Evolutionary conservation across 1,139 yeast genomes (phyloP).

Genomic region (Kodamaea sp.): DNA sequence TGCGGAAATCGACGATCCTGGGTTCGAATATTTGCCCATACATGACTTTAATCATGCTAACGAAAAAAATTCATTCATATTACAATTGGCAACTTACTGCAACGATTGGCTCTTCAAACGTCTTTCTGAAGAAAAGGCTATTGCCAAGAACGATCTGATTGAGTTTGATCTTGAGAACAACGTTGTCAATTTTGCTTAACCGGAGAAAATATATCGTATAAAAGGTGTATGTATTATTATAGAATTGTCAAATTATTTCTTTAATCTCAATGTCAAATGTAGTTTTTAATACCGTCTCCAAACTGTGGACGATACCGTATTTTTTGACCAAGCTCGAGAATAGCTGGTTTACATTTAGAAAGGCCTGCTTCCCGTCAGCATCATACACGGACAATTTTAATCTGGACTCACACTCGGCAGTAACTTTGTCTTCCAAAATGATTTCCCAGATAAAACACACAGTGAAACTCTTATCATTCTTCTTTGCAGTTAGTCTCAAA

Average conservation of each 20-base stretch:
- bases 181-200: slow-evolving; percentile 14
- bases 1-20: slow-evolving; percentile 4
- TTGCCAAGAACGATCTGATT: slow-evolving; percentile 4
- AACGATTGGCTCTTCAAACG: slow-evolving; percentile 27
- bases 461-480: background rate
- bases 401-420: slow-evolving; percentile 31
- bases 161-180: slow-evolving; percentile 32
- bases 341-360: slow-evolving; percentile 13
- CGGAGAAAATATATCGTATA: too few species aligned
- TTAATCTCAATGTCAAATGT: slow-evolving; percentile 2
- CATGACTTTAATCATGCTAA: slow-evolving; percentile 39
- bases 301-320: slow-evolving; percentile 23
- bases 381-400: slow-evolving; percentile 14
- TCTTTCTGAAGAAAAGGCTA: slow-evolving; percentile 3
- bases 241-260: background rate
- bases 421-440: slow-evolving; percentile 20
- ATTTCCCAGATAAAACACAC: slow-evolving; percentile 31
- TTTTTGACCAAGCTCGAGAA: slow-evolving; percentile 24
- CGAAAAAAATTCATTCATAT: slow-evolving; percentile 32
- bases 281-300: slow-evolving; percentile 2
- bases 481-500: slow-evolving; percentile 17
- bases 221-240: background rate
- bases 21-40: slow-evolving; percentile 30
- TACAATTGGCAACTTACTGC: slow-evolving; percentile 29
- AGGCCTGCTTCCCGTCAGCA: slow-evolving; percentile 9